Base-by-base conservation (phyloP, 208 protist genomes). In the Trypanosoma brucei region DNA sequence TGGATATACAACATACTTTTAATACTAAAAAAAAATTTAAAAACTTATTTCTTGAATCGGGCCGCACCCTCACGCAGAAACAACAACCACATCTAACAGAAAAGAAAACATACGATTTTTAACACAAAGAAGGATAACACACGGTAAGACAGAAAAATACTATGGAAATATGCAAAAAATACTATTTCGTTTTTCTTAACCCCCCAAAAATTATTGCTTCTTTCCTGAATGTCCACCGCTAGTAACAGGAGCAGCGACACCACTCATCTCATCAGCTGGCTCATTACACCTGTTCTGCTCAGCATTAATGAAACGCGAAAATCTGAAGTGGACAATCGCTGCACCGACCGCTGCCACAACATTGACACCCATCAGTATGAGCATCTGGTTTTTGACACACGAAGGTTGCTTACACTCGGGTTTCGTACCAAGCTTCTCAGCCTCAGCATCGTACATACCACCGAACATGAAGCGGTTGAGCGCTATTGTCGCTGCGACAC, bases 401-500 rank as follows among this genome's bases (percentile, higher is more conserved):
- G 35, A 11, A 33, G 51, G 55, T 9, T 54, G 34, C 3, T 42
- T 31, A 34, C 62, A 68, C 11, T 9, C 3, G 0, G 61, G 39
- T n/a, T n/a, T 5, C 6, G 72, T 83, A 2, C 57, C 50, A 6
- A 44, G n/a, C 61, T 37, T 62, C 33, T 56, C 11, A 14, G 68
- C 58, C 42, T 57, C 54, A 54, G 53, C 48, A 35, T 36, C 35
- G 49, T 75, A 75, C 56, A 52, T 59, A 50, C 65, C 65, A 38
- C 62, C 71, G 45, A 62, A 77, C 7, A 58, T 40, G 54, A 77
- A 54, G 34, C 65, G 58, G 53, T 77, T 77, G 8, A 77, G 55
- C 9, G 57, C 3, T 40, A 77, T 72, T 9, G 65, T 48, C 13
- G 71, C 7, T 4, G 62, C 49, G 7, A 77, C 46, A 11, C 50